Conservation (phyloP, 495 filamentous ascomycete genomes). For the Hypoxylon fragiforme region DNA sequence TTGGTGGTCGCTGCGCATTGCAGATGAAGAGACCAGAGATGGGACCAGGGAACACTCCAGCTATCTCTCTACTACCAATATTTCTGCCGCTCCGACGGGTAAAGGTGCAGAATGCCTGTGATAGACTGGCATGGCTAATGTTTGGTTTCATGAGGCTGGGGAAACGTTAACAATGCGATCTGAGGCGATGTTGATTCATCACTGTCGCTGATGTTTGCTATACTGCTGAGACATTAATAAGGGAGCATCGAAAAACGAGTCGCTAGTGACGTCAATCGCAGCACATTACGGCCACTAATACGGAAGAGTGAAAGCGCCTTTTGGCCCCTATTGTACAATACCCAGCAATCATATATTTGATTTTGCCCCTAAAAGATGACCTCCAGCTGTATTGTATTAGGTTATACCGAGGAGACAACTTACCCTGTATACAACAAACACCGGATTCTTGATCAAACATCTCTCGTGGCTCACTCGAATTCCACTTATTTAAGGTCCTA, state of each 20-base stretch:
- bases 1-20: not conserved
- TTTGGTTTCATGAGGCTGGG: slow-evolving; percentile 6
- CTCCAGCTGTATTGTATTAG: too few species aligned
- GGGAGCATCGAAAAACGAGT: not conserved
- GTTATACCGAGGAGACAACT: too few species aligned
- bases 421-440: too few species aligned
- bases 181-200: not conserved
- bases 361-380: too few species aligned
- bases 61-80: slow-evolving; percentile 5
- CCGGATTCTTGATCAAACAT: too few species aligned
- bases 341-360: too few species aligned
- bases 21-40: not conserved
- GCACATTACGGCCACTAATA: too few species aligned
- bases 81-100: not conserved
- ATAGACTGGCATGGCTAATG: slow-evolving; percentile 4
- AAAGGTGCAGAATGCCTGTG: not conserved
- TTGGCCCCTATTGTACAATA: not conserved
- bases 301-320: too few species aligned
- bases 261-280: slow-evolving; percentile 18
- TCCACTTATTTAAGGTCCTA: too few species aligned
- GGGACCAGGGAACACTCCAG: too few species aligned
- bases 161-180: not conserved
- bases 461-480: too few species aligned
- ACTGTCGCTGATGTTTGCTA: not conserved
- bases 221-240: not conserved